Base-by-base conservation (phyloP, 352 stramenopile species). In the Phytopythium montanum region DNA sequence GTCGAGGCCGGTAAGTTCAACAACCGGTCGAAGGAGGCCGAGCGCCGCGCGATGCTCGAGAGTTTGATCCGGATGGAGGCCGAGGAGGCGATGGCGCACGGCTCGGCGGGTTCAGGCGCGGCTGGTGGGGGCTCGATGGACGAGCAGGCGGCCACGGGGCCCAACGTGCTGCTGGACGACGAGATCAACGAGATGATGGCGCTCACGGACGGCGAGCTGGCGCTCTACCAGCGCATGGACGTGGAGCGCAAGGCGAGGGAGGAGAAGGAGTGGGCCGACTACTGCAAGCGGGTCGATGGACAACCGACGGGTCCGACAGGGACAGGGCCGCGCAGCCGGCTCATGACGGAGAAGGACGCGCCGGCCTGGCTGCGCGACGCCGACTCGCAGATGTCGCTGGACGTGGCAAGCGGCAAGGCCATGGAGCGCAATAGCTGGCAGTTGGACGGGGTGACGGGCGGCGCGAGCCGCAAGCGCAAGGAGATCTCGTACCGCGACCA, bases 141-240 rank as follows among this genome's bases (percentile, higher is more conserved):
- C 21, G 76, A 92, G 12, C 85, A 92, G 14, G 65, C 73, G 5
- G n/a, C n/a, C n/a, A n/a, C n/a, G n/a, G n/a, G n/a, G n/a, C 73
- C 75, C 5, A 87, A 72, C 0, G 81, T 95, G 41, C 59, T 94
- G 19, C 26, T 88, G 36, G 85, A 95, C 52, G 87, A 95, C 59
- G 85, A 95, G 62, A 89, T 95, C 44, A 95, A 95, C 62, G 83
- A 87, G 57, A 93, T 95, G 79, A 95, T 95, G 87, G 87, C 87
- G n/a, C 62, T 95, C 23, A 95, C 87, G 0, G 85, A 94, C 10
- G 85, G 90, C 50, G 87, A 95, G 52, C 68, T 94, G 25, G 73
- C 75, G 25, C 60, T 94, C 62, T 95, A 95, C 60, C 82, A 95
- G 39, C 64, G 73, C 19, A 38, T 95, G 16, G 87, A 95, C 38